Evolutionary conservation across 192 early-diverging fungal genomes (phyloP).

Genomic region (Coemansia javaensis): DNA sequence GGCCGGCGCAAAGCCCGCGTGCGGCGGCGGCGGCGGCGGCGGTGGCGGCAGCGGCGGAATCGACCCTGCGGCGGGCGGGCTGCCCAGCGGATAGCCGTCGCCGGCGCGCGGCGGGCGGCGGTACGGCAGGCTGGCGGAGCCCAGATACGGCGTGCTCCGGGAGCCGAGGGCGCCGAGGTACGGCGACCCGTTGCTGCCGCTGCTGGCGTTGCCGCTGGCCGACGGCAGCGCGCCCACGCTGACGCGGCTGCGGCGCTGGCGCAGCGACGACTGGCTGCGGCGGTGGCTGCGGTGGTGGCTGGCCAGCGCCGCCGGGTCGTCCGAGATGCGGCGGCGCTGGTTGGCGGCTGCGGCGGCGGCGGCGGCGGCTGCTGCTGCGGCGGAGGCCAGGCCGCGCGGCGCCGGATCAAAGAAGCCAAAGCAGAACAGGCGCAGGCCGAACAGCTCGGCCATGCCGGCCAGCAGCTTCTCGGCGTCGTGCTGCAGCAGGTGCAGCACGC

Average conservation of each 20-base stretch:
- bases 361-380: too few relatives aligned
- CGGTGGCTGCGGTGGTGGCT: too few relatives aligned
- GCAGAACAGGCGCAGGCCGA: constrained; percentile 36
- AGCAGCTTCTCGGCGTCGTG: constrained; percentile 30
- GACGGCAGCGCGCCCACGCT: constrained; percentile 13
- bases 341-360: neutral
- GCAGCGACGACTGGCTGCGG: constrained; percentile 4
- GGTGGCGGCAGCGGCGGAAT: neutral
- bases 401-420: constrained; percentile 39
- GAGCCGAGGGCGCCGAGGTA: neutral
- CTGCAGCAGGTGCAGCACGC: constrained; percentile 13
- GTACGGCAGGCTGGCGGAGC: constrained; percentile 13
- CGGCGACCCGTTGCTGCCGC: constrained; percentile 16
- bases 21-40: too few relatives aligned
- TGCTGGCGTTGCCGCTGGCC: constrained; percentile 1
- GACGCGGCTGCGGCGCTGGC: constrained; percentile 11
- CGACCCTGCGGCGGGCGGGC: too few relatives aligned
- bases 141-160: too few relatives aligned
- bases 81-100: too few relatives aligned
- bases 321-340: constrained; percentile 3
- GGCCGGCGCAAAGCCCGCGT: too few relatives aligned
- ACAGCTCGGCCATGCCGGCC: constrained; percentile 42
- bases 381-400: too few relatives aligned
- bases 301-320: neutral
- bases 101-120: constrained; percentile 7